phyloP scores from a whole-genome alignment of 2,329 filamentous ascomycete species.

The Macrophomina pseudophaseolina region DNA sequence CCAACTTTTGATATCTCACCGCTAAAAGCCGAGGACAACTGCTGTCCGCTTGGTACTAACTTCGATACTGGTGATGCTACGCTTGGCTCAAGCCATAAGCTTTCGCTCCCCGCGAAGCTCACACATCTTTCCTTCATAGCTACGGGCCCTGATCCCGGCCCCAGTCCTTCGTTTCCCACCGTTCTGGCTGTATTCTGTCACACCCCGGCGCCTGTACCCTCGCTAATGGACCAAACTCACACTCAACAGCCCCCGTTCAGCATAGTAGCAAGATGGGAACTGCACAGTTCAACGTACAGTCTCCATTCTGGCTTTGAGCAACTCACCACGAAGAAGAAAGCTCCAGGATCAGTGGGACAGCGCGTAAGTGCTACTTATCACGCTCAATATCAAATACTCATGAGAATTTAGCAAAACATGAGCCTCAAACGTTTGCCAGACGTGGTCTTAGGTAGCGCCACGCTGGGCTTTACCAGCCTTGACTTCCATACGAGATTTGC shows the following conservation, averaged over 20 bases:
- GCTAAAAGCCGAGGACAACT: slow-evolving; percentile 39
- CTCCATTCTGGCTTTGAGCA: slow-evolving; percentile 81
- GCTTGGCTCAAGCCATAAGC: slow-evolving; percentile 34
- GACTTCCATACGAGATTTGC: slow-evolving; percentile 71
- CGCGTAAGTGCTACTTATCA: neutral
- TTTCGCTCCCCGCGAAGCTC: slow-evolving; percentile 50
- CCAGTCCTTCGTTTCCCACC: slow-evolving; percentile 62
- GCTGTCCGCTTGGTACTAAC: slow-evolving; percentile 34
- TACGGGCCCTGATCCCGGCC: slow-evolving; percentile 63
- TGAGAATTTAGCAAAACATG: slow-evolving; percentile 41
- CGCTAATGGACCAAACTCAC: slow-evolving; percentile 52
- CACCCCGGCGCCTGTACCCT: slow-evolving; percentile 44
- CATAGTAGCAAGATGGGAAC: slow-evolving; percentile 81
- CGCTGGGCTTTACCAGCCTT: slow-evolving; percentile 73
- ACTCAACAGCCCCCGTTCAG: slow-evolving; percentile 71
- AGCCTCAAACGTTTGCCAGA: slow-evolving; percentile 65
- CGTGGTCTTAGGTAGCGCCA: slow-evolving; percentile 70
- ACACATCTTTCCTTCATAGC: slow-evolving; percentile 78
- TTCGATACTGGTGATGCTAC: slow-evolving; percentile 35
- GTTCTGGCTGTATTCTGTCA: slow-evolving; percentile 76
- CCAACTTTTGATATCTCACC: slow-evolving; percentile 39
- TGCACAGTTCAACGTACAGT: slow-evolving; percentile 63
- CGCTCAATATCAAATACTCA: slow-evolving; percentile 16
- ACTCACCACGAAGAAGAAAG: slow-evolving; percentile 69
- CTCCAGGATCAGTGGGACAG: slow-evolving; percentile 34